Conservation (phyloP, 495 filamentous ascomycete genomes). For the Aspergillus hancockii region DNA sequence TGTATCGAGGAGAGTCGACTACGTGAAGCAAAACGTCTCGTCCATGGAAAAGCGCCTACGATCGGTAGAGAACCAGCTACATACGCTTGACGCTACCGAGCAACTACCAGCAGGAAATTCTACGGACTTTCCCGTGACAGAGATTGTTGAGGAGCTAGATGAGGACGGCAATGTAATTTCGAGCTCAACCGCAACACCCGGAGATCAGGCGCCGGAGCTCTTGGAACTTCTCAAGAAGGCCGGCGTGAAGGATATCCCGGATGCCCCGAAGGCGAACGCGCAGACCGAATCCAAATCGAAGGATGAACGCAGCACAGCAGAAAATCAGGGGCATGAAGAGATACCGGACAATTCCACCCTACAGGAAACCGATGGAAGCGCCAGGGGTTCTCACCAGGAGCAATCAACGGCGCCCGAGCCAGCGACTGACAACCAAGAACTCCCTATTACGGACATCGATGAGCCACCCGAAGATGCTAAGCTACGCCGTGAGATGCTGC, state of each 20-base stretch:
- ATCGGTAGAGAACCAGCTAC: conserved; percentile 66
- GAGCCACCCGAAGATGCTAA: conserved; percentile 78
- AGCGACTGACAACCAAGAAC: conserved; percentile 27
- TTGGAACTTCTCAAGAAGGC: conserved; percentile 69
- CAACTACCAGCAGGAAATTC: conserved; percentile 23
- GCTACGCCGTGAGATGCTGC: conserved; percentile 88
- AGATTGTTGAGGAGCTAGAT: conserved; percentile 90
- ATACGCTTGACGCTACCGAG: conserved; percentile 42
- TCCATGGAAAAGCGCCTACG: conserved; percentile 67
- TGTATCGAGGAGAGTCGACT: conserved; percentile 78
- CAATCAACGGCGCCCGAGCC: conserved; percentile 25
- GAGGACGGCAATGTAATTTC: conserved; percentile 85
- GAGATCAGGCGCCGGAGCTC: conserved; percentile 60
- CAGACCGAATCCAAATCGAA: conserved; percentile 2
- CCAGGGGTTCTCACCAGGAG: conserved; percentile 8
- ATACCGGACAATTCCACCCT: neutral
- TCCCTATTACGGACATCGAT: conserved; percentile 44
- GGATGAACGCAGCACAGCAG: neutral
- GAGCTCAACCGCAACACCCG: conserved; percentile 58
- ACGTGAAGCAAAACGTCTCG: conserved; percentile 77
- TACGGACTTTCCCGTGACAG: conserved; percentile 67
- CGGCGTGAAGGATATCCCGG: conserved; percentile 57
- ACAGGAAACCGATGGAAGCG: conserved; percentile 4
- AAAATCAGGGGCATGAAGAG: neutral
- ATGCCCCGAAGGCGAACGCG: conserved; percentile 18